Evolutionary conservation across 164 flowering plant genomes (phyloP).

Genomic region (Magnolia kwangsiensis): DNA sequence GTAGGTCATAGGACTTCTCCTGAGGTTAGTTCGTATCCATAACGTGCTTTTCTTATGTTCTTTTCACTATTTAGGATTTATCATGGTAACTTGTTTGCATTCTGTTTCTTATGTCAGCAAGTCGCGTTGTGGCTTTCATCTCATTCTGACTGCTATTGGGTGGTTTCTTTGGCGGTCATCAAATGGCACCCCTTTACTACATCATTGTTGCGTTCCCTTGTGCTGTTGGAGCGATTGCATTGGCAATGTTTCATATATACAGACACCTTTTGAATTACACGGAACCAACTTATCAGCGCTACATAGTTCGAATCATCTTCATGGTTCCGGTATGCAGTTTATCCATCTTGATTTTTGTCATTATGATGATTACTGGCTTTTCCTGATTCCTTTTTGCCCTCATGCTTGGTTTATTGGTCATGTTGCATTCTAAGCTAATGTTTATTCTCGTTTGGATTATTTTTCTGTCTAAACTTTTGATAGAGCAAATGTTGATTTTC

Average conservation of each 20-base stretch:
- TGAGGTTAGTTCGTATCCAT: too few species aligned
- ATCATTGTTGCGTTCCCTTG: conserved; percentile 68
- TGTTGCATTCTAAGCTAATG: too few species aligned
- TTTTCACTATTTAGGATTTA: not conserved
- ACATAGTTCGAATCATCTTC: conserved; percentile 89
- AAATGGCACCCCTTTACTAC: conserved; percentile 51
- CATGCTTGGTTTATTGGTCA: too few species aligned
- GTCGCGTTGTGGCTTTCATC: not conserved
- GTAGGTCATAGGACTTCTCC: too few species aligned
- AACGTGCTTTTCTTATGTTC: not conserved
- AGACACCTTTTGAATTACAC: conserved; percentile 92
- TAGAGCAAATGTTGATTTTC: too few species aligned
- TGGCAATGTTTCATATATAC: conserved; percentile 84
- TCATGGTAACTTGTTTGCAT: not conserved
- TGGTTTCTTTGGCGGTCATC: not conserved
- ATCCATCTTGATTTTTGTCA: not conserved
- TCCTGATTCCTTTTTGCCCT: too few species aligned
- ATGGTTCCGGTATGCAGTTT: conserved; percentile 89
- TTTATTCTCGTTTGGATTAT: too few species aligned
- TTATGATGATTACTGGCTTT: not conserved
- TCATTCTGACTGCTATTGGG: not conserved
- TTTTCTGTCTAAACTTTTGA: too few species aligned
- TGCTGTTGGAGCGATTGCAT: conserved; percentile 60
- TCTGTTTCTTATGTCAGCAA: not conserved
- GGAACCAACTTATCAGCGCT: conserved; percentile 94